phyloP scores from a whole-genome alignment of 768 basidiomycete species.

The Pholiota microspora region DNA sequence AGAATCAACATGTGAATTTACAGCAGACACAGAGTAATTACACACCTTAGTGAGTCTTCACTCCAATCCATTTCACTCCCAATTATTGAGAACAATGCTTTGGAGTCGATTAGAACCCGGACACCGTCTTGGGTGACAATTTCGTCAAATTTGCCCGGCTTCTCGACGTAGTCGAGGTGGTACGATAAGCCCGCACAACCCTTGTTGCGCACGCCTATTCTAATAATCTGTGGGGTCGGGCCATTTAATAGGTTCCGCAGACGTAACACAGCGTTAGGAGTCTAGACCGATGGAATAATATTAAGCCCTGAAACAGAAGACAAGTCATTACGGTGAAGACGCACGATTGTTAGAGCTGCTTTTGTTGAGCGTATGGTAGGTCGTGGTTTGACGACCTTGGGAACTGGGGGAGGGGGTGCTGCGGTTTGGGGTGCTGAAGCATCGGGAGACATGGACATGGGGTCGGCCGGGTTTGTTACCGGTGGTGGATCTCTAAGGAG shows the following conservation, averaged over 20 bases:
- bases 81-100: conserved; percentile 96
- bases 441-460: conserved; percentile 48
- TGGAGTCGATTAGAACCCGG: conserved; percentile 90
- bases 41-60: conserved; percentile 86
- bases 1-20: neutral
- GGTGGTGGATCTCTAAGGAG: conserved; percentile 48
- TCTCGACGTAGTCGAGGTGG: conserved; percentile 93
- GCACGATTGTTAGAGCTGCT: conserved; percentile 74
- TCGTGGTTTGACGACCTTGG: conserved; percentile 60
- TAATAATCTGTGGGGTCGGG: conserved; percentile 88
- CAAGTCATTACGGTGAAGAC: conserved; percentile 19
- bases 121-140: conserved; percentile 96
- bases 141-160: conserved; percentile 91
- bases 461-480: conserved; percentile 42
- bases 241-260: conserved; percentile 72
- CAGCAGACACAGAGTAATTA: conserved; percentile 13
- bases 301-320: conserved; percentile 3
- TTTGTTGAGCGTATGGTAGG: conserved; percentile 70
- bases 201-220: conserved; percentile 95
- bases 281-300: conserved; percentile 42
- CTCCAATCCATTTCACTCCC: conserved; percentile 99
- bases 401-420: conserved; percentile 68
- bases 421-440: conserved; percentile 70
- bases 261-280: conserved; percentile 72
- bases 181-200: conserved; percentile 90